Evolutionary conservation across 1,139 yeast genomes (phyloP).

Genomic region (Hyphopichia buzzinii): DNA sequence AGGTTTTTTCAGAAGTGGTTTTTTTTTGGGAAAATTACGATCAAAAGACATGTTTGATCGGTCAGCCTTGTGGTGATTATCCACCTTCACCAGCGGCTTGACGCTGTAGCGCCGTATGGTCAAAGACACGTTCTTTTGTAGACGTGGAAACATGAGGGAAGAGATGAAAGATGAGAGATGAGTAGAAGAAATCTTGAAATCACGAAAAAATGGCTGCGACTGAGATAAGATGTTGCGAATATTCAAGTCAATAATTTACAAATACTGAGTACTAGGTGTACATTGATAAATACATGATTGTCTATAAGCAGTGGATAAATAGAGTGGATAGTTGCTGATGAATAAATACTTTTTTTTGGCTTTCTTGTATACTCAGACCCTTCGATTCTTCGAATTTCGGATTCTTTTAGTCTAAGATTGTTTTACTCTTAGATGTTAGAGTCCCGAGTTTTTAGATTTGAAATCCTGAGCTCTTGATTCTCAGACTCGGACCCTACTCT

Average conservation of each 20-base stretch:
- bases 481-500: too few species aligned
- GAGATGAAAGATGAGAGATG: not conserved
- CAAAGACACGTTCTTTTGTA: too few species aligned
- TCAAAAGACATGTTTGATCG: constrained; percentile 11
- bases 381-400: too few species aligned
- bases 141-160: too few species aligned
- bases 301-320: not conserved
- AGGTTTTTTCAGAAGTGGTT: constrained; percentile 19
- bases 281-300: not conserved
- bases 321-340: not conserved
- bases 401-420: constrained; percentile 8
- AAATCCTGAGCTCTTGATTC: too few species aligned
- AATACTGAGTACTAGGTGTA: not conserved
- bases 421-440: constrained; percentile 2
- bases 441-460: too few species aligned
- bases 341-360: too few species aligned
- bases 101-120: not conserved
- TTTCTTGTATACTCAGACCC: too few species aligned
- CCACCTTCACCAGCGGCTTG: constrained; percentile 5
- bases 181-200: too few species aligned
- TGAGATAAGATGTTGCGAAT: too few species aligned
- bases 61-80: constrained; percentile 1
- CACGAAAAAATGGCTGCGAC: not conserved
- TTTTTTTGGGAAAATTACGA: constrained; percentile 15
- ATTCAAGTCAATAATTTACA: too few species aligned